Evolutionary conservation across 768 basidiomycete genomes (phyloP).

Genomic region (Mycena rebaudengoi): DNA sequence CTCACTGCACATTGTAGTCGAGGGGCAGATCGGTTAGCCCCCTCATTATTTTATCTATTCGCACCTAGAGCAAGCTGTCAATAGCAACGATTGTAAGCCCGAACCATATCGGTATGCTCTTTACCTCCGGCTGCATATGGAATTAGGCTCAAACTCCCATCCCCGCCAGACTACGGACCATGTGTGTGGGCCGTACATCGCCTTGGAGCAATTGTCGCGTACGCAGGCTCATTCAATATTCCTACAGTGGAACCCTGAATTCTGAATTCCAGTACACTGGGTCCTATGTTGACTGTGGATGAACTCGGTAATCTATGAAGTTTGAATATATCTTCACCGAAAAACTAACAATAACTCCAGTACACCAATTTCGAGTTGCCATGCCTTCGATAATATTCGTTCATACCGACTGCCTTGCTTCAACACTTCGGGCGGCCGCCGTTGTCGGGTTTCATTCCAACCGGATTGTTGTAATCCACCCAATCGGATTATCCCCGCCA

Average conservation of each 20-base stretch:
- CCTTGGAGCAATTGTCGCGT: conserved; percentile 52
- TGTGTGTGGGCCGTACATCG: conserved; percentile 52
- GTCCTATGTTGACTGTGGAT: conserved; percentile 23
- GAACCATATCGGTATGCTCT: conserved; percentile 51
- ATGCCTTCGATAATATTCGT: conserved; percentile 44
- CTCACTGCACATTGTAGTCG: conserved; percentile 36
- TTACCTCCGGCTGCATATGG: neutral
- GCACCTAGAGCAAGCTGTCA: neutral
- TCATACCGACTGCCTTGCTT: conserved; percentile 37
- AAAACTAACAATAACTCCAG: conserved; percentile 8
- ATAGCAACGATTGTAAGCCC: conserved; percentile 52
- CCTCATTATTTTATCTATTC: neutral
- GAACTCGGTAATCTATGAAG: conserved; percentile 23
- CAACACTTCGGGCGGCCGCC: conserved; percentile 40
- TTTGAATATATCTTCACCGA: neutral
- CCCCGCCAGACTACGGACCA: conserved; percentile 42
- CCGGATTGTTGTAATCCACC: conserved; percentile 40
- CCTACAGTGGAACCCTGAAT: neutral
- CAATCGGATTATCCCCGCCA: conserved; percentile 8
- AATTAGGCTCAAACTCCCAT: neutral
- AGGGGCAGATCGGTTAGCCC: conserved; percentile 48
- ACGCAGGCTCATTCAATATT: conserved; percentile 21
- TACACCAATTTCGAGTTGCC: conserved; percentile 47
- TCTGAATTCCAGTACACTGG: conserved; percentile 24
- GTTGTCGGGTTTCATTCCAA: conserved; percentile 25